Evolutionary conservation across 2,329 filamentous ascomycete genomes (phyloP), one percentile per base, ranked within the genome.

Genomic region (Neonectria punicea): DNA sequence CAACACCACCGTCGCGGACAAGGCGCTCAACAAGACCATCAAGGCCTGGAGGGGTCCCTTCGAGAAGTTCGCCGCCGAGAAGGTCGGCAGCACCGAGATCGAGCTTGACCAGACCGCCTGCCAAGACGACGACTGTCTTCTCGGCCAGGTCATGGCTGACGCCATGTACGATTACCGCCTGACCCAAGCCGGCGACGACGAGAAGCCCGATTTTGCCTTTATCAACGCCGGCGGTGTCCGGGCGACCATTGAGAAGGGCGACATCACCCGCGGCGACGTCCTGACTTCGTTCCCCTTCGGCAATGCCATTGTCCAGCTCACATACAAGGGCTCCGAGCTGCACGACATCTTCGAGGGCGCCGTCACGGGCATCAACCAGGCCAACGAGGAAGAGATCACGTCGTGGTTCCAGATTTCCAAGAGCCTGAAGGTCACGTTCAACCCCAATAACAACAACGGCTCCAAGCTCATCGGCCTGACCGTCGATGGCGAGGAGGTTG

Each of bases 201-300:
- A 9, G 82, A 85, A 30, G 63, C 57, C 73, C 32, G 82, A 83
- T 71, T 89, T 90, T 63, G 87, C 87, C 1, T 76, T 92, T 53
- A 86, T 89, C 77, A 91, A 91, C 75, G 85, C 86, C 1, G 89
- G 89, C 14, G 89, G 89, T 30, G 84, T 91, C 57, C 87, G 89
- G 20, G 87, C 89, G 3, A 87, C 85, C 39, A 91, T 91, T 56
- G 87, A 89, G 46, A 75, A 79, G 18, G 89, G 89, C 10, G 77
- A 85, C 58, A 85, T 91, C 72, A 91, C 88, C 4, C 86, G 88
- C 39, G 89, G 89, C 58, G 84, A 89, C 65, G 85, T 91, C 5
- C 80, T 90, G 2, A 90, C 87, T 0, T 83, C 87, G 0, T 91
- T 91, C 77, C 89, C 89, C 43, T 91, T 91, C 67, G 86, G 87